Conservation (phyloP, 176 grass and related monocot species). For the Aegilops tauschii region DNA sequence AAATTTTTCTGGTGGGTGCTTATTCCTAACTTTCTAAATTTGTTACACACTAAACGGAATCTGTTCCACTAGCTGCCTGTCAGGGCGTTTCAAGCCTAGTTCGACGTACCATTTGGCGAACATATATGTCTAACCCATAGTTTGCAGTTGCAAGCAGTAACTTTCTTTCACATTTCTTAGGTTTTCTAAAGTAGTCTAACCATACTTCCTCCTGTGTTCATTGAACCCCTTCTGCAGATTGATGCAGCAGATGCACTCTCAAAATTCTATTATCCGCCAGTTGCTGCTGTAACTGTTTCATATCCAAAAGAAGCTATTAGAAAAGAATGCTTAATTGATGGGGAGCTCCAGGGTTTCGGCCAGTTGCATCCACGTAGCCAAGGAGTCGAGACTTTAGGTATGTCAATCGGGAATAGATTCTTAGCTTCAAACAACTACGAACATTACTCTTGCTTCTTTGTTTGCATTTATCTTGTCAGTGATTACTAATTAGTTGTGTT, state of each 20-base stretch:
- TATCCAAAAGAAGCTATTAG: slow-evolving; percentile 85
- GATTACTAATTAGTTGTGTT: not conserved
- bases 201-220: slow-evolving; percentile 16
- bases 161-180: slow-evolving; percentile 1
- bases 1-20: not conserved
- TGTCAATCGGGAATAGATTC: not conserved
- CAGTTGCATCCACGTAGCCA: slow-evolving; percentile 95
- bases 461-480: slow-evolving; percentile 5
- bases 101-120: not conserved
- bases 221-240: slow-evolving; percentile 35
- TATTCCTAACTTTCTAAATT: not conserved
- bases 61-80: not conserved
- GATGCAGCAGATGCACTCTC: slow-evolving; percentile 82
- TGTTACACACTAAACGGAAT: not conserved
- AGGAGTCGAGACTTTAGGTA: slow-evolving; percentile 94
- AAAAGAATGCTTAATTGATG: slow-evolving; percentile 84
- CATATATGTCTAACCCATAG: not conserved
- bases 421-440: not conserved
- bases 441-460: not conserved
- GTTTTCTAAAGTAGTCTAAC: not conserved
- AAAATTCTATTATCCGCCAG: slow-evolving; percentile 92
- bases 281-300: slow-evolving; percentile 91
- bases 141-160: not conserved
- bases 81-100: not conserved
- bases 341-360: slow-evolving; percentile 84